Evolutionary conservation across 2,329 filamentous ascomycete species (phyloP), one percentile per base, ranked within the genome.

Genomic region (Sporothrix sp.): DNA sequence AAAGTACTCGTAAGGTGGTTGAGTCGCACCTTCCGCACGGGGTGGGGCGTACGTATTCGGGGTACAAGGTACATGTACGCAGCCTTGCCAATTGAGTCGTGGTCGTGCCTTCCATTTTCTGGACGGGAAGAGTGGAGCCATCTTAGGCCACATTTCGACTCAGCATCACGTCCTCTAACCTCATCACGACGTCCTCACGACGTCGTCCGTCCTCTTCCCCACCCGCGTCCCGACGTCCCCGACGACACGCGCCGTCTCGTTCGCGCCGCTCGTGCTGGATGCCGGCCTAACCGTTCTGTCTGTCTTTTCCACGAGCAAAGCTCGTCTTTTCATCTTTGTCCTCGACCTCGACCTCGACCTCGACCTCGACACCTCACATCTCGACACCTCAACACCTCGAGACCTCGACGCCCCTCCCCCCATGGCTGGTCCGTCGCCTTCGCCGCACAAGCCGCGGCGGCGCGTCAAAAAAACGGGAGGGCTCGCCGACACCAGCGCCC

Each of bases 361-460:
- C 30, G 32, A 20, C 9, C 20, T 28, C 23, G 27, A n/a, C n/a
- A n/a, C n/a, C n/a, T n/a, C n/a, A n/a, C n/a, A n/a, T n/a, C n/a
- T n/a, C n/a, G n/a, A n/a, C n/a, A n/a, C n/a, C n/a, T n/a, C n/a
- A n/a, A n/a, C n/a, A n/a, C n/a, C n/a, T n/a, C n/a, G n/a, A n/a
- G n/a, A n/a, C n/a, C n/a, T n/a, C n/a, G n/a, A n/a, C n/a, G n/a
- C n/a, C 14, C 16, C 20, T 8, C 39, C 14, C 43, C 27, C 44
- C n/a, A 79, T 79, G 73, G 71, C 71, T 59, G 69, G 68, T 52
- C 62, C 69, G 48, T 65, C 70, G 58, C 69, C 76, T 56, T 72
- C 75, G 53, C 71, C 76, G 47, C 78, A 79, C 60, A 82, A 81
- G 62, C 71, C 78, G 44, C 69, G 79, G 66, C 77, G 78, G 63